Percentiles rank a stretch among this genome's conserved stretches.
phyloP scores from a whole-genome alignment of 1,284 basidiomycete genomes.

The Moesziomyces parantarcticus region DNA sequence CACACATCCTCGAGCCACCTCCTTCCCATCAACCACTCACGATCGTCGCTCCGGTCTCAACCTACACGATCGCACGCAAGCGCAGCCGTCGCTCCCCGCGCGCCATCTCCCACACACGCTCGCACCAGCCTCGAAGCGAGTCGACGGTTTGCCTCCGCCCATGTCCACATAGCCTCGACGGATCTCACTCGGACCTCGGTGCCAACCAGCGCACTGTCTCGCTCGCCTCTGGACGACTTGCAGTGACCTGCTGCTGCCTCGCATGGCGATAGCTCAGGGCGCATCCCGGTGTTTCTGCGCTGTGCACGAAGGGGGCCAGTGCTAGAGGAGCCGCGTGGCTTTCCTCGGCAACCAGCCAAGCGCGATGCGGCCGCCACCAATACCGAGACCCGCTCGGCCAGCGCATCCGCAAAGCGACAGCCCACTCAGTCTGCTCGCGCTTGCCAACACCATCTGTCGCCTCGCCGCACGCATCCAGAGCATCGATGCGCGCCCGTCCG shows the following conservation, averaged over 20 bases:
- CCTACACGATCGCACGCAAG: too few relatives aligned
- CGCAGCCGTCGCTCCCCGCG: too few relatives aligned
- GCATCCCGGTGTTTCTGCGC: background rate
- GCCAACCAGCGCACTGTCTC: background rate
- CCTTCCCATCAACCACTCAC: too few relatives aligned
- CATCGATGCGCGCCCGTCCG: conserved; percentile 3
- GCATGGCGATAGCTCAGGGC: background rate
- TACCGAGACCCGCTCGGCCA: conserved; percentile 14
- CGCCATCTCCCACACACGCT: too few relatives aligned
- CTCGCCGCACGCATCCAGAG: conserved; percentile 26
- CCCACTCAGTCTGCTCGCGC: conserved; percentile 12
- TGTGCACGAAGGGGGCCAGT: conserved; percentile 9
- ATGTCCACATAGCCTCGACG: background rate
- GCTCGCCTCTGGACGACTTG: background rate
- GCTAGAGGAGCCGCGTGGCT: conserved; percentile 22
- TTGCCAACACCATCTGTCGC: conserved; percentile 24
- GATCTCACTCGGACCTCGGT: background rate
- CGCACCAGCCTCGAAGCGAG: background rate
- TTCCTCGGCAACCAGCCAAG: conserved; percentile 11
- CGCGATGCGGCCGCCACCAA: conserved; percentile 37
- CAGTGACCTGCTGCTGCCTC: background rate
- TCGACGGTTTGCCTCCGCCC: background rate
- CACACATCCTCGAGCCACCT: background rate
- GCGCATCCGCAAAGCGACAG: conserved; percentile 13
- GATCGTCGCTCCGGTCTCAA: too few relatives aligned